phyloP scores from a whole-genome alignment of 2,329 filamentous ascomycete species.

The Setomelanomma holmii region DNA sequence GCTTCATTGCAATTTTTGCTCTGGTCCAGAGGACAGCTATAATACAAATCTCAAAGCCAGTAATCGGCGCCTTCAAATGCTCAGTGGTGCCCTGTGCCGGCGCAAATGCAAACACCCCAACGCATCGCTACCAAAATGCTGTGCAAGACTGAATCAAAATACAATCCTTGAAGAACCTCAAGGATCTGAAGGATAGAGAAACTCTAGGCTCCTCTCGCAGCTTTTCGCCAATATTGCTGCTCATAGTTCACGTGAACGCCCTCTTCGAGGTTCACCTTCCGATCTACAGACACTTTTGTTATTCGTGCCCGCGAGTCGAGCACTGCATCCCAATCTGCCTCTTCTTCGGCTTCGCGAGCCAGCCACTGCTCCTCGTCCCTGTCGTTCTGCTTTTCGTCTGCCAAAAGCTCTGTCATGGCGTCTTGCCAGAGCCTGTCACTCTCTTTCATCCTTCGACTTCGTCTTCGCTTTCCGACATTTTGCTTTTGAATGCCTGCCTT shows the following conservation, averaged over 20 bases:
- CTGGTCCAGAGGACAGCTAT: constrained; percentile 13
- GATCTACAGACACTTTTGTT: constrained; percentile 33
- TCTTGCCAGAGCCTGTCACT: constrained; percentile 64
- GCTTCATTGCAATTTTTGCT: background rate
- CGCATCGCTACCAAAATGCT: constrained; percentile 50
- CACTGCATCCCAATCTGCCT: constrained; percentile 28
- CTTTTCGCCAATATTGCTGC: constrained; percentile 63
- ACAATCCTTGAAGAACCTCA: no score
- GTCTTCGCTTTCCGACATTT: constrained; percentile 49
- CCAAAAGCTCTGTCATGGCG: constrained; percentile 59
- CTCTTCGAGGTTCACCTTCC: constrained; percentile 40
- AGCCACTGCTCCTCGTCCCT: constrained; percentile 31
- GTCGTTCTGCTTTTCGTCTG: constrained; percentile 47
- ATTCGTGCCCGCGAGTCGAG: constrained; percentile 32
- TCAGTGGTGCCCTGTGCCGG: constrained; percentile 18
- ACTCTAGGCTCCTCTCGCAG: constrained; percentile 39
- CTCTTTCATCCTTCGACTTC: constrained; percentile 45
- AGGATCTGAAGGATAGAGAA: no score
- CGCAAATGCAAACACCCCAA: constrained; percentile 39
- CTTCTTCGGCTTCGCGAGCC: constrained; percentile 26
- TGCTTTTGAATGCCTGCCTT: constrained; percentile 55
- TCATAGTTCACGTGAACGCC: constrained; percentile 66
- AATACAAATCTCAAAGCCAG: constrained; percentile 23
- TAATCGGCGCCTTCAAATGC: constrained; percentile 32
- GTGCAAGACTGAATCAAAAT: constrained; percentile 8